These are phyloP conservation scores for Calocybe gambosa DNA, from an alignment of 1,284 basidiomycete genomes.

Conservation along the genomic window DNA sequence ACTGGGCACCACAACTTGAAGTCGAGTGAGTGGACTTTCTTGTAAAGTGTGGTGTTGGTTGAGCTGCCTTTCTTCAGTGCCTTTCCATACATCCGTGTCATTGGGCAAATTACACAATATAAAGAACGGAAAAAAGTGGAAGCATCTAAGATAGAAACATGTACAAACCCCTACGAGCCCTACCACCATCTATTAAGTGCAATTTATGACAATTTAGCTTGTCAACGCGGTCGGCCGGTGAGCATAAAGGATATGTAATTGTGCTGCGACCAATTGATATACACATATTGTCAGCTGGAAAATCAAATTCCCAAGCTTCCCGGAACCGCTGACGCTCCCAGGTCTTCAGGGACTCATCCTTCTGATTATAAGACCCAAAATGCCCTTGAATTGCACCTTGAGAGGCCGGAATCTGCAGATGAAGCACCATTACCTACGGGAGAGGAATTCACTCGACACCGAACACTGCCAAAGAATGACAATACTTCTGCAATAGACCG, in stretches of 20 bases:
- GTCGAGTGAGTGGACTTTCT: constrained; percentile 13
- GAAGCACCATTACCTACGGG: neutral
- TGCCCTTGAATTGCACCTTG: neutral
- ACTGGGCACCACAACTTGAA: constrained; percentile 31
- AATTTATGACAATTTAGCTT: constrained; percentile 22
- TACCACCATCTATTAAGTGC: constrained; percentile 27
- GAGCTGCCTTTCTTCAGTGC: constrained; percentile 10
- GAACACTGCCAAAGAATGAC: neutral
- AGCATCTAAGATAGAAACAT: constrained; percentile 17
- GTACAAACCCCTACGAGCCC: constrained; percentile 22
- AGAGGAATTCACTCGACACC: neutral
- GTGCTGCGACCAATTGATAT: neutral
- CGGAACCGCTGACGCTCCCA: neutral
- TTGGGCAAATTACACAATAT: constrained; percentile 20
- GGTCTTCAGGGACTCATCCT: neutral
- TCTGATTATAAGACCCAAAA: neutral
- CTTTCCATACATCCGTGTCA: constrained; percentile 24
- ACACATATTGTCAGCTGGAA: neutral
- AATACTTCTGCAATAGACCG: neutral
- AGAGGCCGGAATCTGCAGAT: neutral
- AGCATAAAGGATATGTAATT: constrained; percentile 4
- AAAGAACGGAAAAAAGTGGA: constrained; percentile 16
- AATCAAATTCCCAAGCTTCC: neutral
- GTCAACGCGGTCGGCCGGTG: constrained; percentile 23
- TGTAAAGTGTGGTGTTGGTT: neutral